A percentile compares a stretch with the other conserved stretches of the same genome.
These are phyloP conservation scores for Pythium dissotocum DNA, from an alignment of 352 stramenopile species.

Conservation along the genomic window DNA sequence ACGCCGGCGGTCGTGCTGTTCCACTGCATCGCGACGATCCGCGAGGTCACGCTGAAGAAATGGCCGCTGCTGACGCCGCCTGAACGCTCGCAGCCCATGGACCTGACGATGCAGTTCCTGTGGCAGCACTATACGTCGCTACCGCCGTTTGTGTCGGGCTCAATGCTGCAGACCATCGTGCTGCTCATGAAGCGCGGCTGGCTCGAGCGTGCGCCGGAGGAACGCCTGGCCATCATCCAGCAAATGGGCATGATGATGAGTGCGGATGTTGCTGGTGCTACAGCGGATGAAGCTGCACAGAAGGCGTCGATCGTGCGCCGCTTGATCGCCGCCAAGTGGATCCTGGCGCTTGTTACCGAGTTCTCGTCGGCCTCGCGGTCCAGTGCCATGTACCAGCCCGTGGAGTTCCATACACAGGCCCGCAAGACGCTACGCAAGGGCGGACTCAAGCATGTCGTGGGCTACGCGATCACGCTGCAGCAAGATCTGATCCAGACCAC, in stretches of 20 bases:
- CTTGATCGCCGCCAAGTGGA: constrained; percentile 75
- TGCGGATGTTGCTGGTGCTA: neutral
- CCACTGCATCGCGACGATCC: constrained; percentile 76
- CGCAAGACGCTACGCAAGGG: constrained; percentile 59
- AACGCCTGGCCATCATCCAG: constrained; percentile 59
- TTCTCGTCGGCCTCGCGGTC: constrained; percentile 79
- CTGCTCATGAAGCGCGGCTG: constrained; percentile 82
- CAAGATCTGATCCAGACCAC: constrained; percentile 74
- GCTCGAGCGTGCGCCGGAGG: constrained; percentile 58
- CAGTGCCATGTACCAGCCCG: constrained; percentile 77
- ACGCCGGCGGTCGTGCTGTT: constrained; percentile 71
- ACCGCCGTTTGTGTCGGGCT: constrained; percentile 56
- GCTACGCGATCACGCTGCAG: constrained; percentile 60
- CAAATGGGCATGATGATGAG: constrained; percentile 76
- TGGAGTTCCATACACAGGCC: constrained; percentile 84
- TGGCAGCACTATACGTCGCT: constrained; percentile 53
- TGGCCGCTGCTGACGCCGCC: constrained; percentile 50
- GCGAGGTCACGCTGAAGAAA: constrained; percentile 71
- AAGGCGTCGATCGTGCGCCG: constrained; percentile 31
- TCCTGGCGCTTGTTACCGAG: constrained; percentile 84
- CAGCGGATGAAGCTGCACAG: constrained; percentile 2
- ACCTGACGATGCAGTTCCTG: constrained; percentile 83
- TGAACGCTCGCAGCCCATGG: constrained; percentile 58
- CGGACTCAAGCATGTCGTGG: constrained; percentile 61
- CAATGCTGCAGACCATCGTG: constrained; percentile 71